Base-by-base conservation (phyloP, 1,284 basidiomycete genomes). In the Thecaphora thlaspeos region DNA sequence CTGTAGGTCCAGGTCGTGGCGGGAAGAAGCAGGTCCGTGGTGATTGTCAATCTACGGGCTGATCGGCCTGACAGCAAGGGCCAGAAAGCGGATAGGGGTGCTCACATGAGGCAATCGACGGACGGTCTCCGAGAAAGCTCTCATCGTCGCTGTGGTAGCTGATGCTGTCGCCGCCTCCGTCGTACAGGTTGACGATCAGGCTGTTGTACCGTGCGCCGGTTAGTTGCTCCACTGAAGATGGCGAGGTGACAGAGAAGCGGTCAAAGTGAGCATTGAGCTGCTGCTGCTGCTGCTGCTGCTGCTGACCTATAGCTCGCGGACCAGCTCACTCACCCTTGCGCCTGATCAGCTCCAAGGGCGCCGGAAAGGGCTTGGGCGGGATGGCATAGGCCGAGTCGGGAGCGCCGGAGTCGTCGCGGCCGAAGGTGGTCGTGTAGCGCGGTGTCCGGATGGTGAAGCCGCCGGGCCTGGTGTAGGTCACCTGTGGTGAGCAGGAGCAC, bases 91-190 rank as follows among this genome's bases (percentile, higher is more conserved):
- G 28, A 7, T 8, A 8, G 28, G 28, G 28, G 10, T 11, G 17
- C 32, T 8, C 15, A 34, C 32, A 15, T 18, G 70, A 75, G 11
- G 79, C 79, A 42, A 80, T 80, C 18, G 68, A 71, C 4, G 79
- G 79, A 28, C 76, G 66, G 1, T 66, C 63, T 15, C 79, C 79
- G 10, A 80, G 67, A 55, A 78, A 80, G 21, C 70, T 64, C 53
- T 80, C 79, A 41, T 78, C 78, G 58, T 80, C 79, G 18, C 68
- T 73, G 51, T 80, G 79, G 48, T 77, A 80, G 3, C 75, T 77
- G 42, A 79, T 80, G 8, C 73, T 76, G 32, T 46, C 28, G 75
- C 17, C 17, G 9, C 32, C 32, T 8, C 17, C 32, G 32, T 8
- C 32, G 15, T 34, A 34, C 10, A 14, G 79, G 51, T 80, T 79